These are phyloP conservation scores for Dactylonectria estremocensis DNA, from an alignment of 2,329 filamentous ascomycete genomes.

Conservation along the genomic window DNA sequence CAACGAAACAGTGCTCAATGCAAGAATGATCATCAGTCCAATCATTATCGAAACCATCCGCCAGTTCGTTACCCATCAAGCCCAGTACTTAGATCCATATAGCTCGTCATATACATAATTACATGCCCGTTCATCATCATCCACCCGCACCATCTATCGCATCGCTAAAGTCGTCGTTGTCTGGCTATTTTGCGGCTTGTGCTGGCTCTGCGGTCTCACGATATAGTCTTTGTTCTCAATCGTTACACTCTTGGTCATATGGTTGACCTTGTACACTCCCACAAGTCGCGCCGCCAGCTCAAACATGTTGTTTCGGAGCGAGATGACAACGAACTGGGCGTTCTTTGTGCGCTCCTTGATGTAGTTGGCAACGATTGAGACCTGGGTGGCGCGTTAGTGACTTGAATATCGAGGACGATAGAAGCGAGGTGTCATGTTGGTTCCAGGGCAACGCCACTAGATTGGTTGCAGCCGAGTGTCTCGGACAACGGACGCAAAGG, in stretches of 20 bases:
- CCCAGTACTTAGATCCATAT: constrained; percentile 28
- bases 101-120: constrained; percentile 28
- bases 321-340: constrained; percentile 99
- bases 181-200: constrained; percentile 51
- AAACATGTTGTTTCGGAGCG: constrained; percentile 99
- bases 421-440: constrained; percentile 34
- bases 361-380: constrained; percentile 97
- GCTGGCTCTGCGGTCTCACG: constrained; percentile 54
- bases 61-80: constrained; percentile 42
- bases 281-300: constrained; percentile 96
- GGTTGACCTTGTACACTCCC: constrained; percentile 99
- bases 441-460: constrained; percentile 27
- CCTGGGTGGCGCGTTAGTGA: constrained; percentile 64
- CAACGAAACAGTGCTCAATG: background rate
- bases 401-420: constrained; percentile 27
- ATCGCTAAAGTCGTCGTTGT: constrained; percentile 56
- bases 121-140: constrained; percentile 24
- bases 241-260: constrained; percentile 95
- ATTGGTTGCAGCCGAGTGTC: constrained; percentile 45
- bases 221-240: constrained; percentile 90
- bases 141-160: constrained; percentile 43
- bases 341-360: constrained; percentile 99
- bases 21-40: constrained; percentile 39
- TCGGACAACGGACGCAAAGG: constrained; percentile 28
- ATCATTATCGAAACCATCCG: constrained; percentile 44